These are phyloP conservation scores for Tanacetum coccineum DNA, from an alignment of 129 eudicot genomes.

Conservation along the genomic window DNA sequence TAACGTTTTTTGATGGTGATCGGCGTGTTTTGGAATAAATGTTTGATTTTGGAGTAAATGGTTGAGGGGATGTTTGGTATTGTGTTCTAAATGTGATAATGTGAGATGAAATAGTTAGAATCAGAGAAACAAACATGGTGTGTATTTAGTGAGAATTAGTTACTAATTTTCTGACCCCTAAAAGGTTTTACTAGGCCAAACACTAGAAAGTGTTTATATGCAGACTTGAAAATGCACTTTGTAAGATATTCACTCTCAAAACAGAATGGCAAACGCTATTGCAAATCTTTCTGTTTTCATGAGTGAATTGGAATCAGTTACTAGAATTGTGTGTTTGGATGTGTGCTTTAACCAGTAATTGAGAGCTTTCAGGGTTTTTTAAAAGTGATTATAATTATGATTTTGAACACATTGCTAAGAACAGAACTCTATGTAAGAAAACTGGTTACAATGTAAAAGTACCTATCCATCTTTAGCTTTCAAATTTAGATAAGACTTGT, in stretches of 20 bases:
- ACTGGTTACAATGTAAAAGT: neutral
- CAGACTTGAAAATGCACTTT: neutral
- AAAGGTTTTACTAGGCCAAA: too few species aligned
- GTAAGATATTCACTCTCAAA: neutral
- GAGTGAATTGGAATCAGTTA: constrained; percentile 10
- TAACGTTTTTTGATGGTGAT: too few species aligned
- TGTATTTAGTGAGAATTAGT: neutral
- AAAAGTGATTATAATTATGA: neutral
- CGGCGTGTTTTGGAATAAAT: too few species aligned
- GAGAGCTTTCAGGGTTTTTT: neutral
- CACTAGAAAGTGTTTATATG: too few species aligned
- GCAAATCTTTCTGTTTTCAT: neutral
- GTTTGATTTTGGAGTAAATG: too few species aligned
- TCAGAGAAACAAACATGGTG: neutral
- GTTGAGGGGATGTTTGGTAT: neutral
- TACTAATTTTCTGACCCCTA: too few species aligned
- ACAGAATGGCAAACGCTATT: neutral
- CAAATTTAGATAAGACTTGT: neutral
- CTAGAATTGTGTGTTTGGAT: neutral
- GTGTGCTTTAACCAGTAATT: neutral
- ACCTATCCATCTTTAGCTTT: neutral
- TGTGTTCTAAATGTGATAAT: constrained; percentile 4
- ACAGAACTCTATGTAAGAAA: neutral
- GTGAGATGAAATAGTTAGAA: neutral
- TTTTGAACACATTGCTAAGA: neutral